phyloP scores from a whole-genome alignment of 495 filamentous ascomycete species.

The Penicillium soppii region DNA sequence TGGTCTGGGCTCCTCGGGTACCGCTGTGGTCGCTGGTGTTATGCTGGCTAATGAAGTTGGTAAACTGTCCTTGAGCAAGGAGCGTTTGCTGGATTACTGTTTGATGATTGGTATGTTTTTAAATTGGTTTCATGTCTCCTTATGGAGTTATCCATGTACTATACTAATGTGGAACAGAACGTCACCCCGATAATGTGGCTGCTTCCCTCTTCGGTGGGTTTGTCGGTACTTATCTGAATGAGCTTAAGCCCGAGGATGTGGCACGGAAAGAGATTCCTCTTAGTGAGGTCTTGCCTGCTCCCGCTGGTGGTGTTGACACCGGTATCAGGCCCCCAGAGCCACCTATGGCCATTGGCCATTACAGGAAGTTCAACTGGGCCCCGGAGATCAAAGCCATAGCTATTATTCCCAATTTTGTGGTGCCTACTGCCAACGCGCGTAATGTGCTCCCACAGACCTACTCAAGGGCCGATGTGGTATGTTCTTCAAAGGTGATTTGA shows the following conservation, averaged over 20 bases:
- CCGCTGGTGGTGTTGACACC: constrained; percentile 84
- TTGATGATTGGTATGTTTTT: constrained; percentile 74
- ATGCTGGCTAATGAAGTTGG: constrained; percentile 88
- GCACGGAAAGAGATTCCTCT: constrained; percentile 90
- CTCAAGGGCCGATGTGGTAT: constrained; percentile 72
- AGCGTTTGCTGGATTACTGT: constrained; percentile 88
- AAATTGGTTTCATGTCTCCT: too few species aligned
- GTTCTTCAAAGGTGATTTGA: constrained; percentile 17
- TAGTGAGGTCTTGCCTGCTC: constrained; percentile 84
- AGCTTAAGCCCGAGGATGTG: constrained; percentile 80
- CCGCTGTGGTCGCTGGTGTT: constrained; percentile 92
- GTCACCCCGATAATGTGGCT: constrained; percentile 96
- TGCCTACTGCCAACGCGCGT: constrained; percentile 83
- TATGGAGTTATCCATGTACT: too few species aligned
- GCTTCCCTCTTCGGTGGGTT: constrained; percentile 96
- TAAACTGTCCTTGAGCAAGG: constrained; percentile 71
- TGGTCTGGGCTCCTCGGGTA: constrained; percentile 88
- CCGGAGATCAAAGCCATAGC: constrained; percentile 91
- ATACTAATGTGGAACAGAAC: constrained; percentile 51
- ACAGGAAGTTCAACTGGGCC: constrained; percentile 88
- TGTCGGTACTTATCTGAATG: constrained; percentile 91
- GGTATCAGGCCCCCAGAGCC: constrained; percentile 80
- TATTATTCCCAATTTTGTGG: constrained; percentile 92
- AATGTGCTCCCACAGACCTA: constrained; percentile 77
- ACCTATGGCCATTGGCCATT: constrained; percentile 88